phyloP scores from a whole-genome alignment of 1,284 basidiomycete genomes.

The Naganishia sp. region DNA sequence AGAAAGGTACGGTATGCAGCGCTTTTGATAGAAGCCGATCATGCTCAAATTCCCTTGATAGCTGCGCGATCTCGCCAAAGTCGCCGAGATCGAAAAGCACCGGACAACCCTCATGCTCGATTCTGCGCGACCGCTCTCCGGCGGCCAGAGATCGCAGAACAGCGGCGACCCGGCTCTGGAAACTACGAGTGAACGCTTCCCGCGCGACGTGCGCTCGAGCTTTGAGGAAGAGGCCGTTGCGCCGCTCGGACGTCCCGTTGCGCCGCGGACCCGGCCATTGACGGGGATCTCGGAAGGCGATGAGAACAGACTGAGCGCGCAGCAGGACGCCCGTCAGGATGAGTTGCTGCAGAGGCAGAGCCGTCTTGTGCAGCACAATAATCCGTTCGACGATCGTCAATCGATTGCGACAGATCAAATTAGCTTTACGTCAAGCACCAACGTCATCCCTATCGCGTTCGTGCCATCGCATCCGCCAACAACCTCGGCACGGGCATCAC shows the following conservation, averaged over 20 bases:
- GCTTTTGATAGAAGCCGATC: background rate
- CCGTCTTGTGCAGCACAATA: constrained; percentile 25
- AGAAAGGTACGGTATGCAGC: constrained; percentile 48
- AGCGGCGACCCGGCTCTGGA: background rate
- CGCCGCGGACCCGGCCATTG: background rate
- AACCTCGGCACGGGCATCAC: background rate
- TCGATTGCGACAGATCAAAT: constrained; percentile 44
- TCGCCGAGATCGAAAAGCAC: constrained; percentile 18
- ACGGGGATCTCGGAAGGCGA: constrained; percentile 35
- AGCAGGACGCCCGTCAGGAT: background rate
- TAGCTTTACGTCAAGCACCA: constrained; percentile 40
- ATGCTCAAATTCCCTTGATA: background rate
- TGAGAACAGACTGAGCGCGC: constrained; percentile 18
- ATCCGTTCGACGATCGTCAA: constrained; percentile 50
- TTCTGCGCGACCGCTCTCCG: background rate
- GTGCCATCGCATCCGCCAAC: constrained; percentile 42
- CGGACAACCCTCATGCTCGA: constrained; percentile 10
- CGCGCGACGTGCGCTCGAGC: constrained; percentile 27
- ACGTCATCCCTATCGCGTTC: constrained; percentile 54
- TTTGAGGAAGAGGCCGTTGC: constrained; percentile 20
- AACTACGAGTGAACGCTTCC: constrained; percentile 26
- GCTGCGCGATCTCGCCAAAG: constrained; percentile 23
- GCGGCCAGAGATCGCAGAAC: background rate
- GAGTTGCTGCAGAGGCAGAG: background rate
- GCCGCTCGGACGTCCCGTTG: background rate